Evolutionary conservation across 2,329 filamentous ascomycete genomes (phyloP).

Genomic region (Calonectria pteridis): DNA sequence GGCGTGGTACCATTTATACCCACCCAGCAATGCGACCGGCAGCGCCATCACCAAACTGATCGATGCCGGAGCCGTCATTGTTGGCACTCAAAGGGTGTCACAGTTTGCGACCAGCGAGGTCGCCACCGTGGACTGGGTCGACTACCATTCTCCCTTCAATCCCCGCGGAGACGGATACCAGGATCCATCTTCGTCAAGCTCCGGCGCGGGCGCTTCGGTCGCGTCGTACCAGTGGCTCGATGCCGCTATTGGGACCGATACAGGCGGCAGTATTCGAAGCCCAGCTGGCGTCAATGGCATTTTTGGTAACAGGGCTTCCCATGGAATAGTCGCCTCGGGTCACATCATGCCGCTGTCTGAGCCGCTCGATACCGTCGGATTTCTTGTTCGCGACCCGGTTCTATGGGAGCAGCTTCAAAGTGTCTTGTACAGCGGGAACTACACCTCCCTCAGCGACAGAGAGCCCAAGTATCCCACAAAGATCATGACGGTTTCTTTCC

Average conservation of each 20-base stretch:
- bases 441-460: conserved; percentile 20
- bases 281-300: conserved; percentile 57
- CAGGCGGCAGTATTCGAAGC: conserved; percentile 54
- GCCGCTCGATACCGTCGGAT: conserved; percentile 58
- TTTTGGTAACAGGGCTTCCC: conserved; percentile 59
- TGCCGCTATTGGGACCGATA: conserved; percentile 32
- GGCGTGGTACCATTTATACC: conserved; percentile 11
- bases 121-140: conserved; percentile 35
- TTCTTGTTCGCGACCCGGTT: conserved; percentile 53
- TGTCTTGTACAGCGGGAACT: conserved; percentile 40
- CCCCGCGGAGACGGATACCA: conserved; percentile 62
- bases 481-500: not conserved
- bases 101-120: conserved; percentile 22
- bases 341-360: conserved; percentile 57
- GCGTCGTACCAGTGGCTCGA: conserved; percentile 60
- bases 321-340: conserved; percentile 53
- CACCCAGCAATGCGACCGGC: not conserved
- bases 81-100: conserved; percentile 3
- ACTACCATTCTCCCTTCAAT: conserved; percentile 58
- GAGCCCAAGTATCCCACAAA: not conserved
- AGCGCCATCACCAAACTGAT: conserved; percentile 13
- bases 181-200: conserved; percentile 59
- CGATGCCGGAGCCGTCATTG: conserved; percentile 5
- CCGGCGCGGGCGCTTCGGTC: conserved; percentile 53
- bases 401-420: conserved; percentile 50